These are phyloP conservation scores for Ophiostoma australiae DNA, from an alignment of 2,329 filamentous ascomycete species.

Conservation along the genomic window DNA sequence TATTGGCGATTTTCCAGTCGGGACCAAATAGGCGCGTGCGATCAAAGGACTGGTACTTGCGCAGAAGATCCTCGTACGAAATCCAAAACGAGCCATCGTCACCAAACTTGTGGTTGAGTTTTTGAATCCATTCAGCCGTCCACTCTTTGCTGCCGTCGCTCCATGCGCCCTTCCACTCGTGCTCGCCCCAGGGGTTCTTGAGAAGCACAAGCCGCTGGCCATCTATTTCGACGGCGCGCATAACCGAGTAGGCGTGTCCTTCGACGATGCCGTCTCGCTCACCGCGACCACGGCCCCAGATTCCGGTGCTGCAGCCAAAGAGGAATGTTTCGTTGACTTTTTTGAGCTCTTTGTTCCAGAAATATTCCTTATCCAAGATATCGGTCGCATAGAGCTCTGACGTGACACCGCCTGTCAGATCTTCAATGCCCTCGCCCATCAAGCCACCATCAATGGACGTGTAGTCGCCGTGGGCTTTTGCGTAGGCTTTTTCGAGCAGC, in stretches of 20 bases:
- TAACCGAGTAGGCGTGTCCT: slow-evolving; percentile 56
- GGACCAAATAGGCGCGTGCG: slow-evolving; percentile 57
- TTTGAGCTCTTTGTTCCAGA: slow-evolving; percentile 77
- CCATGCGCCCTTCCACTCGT: slow-evolving; percentile 59
- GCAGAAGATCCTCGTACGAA: slow-evolving; percentile 56
- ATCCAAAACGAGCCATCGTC: slow-evolving; percentile 63
- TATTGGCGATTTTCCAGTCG: slow-evolving; percentile 54
- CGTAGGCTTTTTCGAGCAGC: slow-evolving; percentile 68
- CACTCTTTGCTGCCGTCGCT: slow-evolving; percentile 57
- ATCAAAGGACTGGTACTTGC: slow-evolving; percentile 58
- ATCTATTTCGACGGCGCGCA: slow-evolving; percentile 48
- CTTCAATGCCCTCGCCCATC: slow-evolving; percentile 43
- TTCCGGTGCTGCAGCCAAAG: slow-evolving; percentile 61
- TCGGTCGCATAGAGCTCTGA: slow-evolving; percentile 64
- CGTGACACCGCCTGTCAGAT: slow-evolving; percentile 64
- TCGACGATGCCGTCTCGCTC: slow-evolving; percentile 55
- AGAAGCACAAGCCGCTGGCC: slow-evolving; percentile 49
- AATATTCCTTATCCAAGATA: slow-evolving; percentile 71
- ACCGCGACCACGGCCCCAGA: slow-evolving; percentile 59
- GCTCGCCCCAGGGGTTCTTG: slow-evolving; percentile 57
- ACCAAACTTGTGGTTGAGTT: slow-evolving; percentile 56
- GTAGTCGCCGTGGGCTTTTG: slow-evolving; percentile 71
- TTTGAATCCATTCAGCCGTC: slow-evolving; percentile 53
- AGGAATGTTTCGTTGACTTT: slow-evolving; percentile 77
- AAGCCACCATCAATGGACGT: slow-evolving; percentile 66